Evolutionary conservation across 176 grass and related monocot species (phyloP), one percentile per base, ranked within the genome.

Genomic region (Phragmites australis): DNA sequence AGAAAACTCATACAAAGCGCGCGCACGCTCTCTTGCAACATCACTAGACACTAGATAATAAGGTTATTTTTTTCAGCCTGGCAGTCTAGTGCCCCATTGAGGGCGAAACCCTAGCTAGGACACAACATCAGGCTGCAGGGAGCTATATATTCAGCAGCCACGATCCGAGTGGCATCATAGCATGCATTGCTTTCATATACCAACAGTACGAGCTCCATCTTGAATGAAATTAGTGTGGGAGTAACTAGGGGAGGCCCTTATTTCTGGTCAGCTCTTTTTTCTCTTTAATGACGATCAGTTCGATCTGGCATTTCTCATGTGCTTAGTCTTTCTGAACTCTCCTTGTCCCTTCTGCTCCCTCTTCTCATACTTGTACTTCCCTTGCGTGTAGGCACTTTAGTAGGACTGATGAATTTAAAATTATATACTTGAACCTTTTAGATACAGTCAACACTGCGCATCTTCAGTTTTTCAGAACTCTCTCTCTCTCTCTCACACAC

Each of bases 221-320:
- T 18, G 37, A 25, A 85, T 46, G 14, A 3, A 30, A 79, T 52
- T 79, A 70, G 45, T 61, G 61, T 72, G 59, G 9, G 44, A 81
- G 68, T 69, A 75, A 76, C 65, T 76, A 54, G 18, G 53, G 43
- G 54, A n/a, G 19, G 39, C 16, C 87, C 46, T 79, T 84, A n/a
- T n/a, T 82, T 75, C 43, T 62, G 70, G 80, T 30, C 9, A 54
- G 26, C 14, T 26, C 21, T 17, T 49, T 9, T 83, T 64, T 45
- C n/a, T n/a, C n/a, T n/a, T 82, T 73, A 43, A 11, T 12, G 40
- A n/a, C 70, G 71, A 50, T 65, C 63, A 30, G 41, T 61, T 89
- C 63, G 46, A 81, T 73, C 63, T 89, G 87, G 56, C 64, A 89
- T 85, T 81, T 64, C 82, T 89, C 71, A 85, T 89, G 77, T 65